These are phyloP conservation scores for Cordyceps cicadae DNA, from an alignment of 2,329 filamentous ascomycete species.

Conservation along the genomic window DNA sequence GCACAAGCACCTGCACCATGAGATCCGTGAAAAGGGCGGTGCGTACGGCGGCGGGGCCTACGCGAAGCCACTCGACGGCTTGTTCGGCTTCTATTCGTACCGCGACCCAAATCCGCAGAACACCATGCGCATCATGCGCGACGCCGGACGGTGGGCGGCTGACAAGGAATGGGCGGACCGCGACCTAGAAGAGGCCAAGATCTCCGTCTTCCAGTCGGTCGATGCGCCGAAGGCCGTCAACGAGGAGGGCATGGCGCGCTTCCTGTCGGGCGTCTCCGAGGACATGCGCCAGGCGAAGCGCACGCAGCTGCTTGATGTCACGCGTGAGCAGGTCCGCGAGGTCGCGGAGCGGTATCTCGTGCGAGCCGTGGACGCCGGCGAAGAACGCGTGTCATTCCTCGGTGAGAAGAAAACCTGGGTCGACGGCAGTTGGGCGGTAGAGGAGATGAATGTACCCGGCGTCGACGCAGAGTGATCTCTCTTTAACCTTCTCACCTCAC, in stretches of 20 bases:
- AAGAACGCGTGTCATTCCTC: constrained; percentile 63
- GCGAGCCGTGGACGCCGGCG: constrained; percentile 49
- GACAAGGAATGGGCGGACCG: constrained; percentile 73
- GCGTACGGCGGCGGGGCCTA: constrained; percentile 92
- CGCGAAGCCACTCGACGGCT: constrained; percentile 66
- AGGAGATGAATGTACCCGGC: constrained; percentile 60
- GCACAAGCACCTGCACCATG: constrained; percentile 92
- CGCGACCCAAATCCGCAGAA: constrained; percentile 92
- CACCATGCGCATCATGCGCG: constrained; percentile 74
- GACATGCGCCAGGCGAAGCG: constrained; percentile 82
- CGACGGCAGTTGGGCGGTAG: constrained; percentile 63
- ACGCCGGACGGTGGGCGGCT: constrained; percentile 73
- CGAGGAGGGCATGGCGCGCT: constrained; percentile 76
- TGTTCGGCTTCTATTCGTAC: constrained; percentile 95
- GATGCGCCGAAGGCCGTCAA: constrained; percentile 85
- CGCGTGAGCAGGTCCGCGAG: constrained; percentile 65
- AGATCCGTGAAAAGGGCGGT: constrained; percentile 95
- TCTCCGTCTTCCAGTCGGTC: constrained; percentile 84
- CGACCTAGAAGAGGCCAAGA: constrained; percentile 91
- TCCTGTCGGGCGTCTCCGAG: constrained; percentile 75
- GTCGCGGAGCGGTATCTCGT: constrained; percentile 79
- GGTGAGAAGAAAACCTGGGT: constrained; percentile 79
- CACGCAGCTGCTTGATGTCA: constrained; percentile 80
- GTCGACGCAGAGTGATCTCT: constrained; percentile 24
- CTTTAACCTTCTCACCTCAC: neutral